A percentile compares a stretch with the other conserved stretches of the same genome.
Conservation (phyloP, 352 stramenopile genomes). For the Phytophthora agathidicida region DNA sequence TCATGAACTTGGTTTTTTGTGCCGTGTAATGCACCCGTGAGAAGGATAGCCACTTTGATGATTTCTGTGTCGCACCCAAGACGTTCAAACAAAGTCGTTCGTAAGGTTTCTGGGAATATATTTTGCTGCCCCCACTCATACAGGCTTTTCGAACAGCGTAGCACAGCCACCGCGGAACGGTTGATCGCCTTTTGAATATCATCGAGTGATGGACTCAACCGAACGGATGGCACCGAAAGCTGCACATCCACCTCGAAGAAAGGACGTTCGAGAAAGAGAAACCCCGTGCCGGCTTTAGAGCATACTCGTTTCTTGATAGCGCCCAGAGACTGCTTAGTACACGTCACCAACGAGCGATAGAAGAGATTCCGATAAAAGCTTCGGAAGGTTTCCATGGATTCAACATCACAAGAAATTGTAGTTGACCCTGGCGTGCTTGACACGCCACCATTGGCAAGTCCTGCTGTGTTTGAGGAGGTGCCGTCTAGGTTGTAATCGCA, state of each 20-base stretch:
- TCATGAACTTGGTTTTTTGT: constrained; percentile 89
- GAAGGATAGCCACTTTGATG: constrained; percentile 87
- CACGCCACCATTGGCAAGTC: neutral
- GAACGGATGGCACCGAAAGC: constrained; percentile 79
- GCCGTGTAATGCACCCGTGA: constrained; percentile 83
- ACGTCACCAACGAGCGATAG: constrained; percentile 82
- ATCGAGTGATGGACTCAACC: constrained; percentile 80
- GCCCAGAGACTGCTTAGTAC: constrained; percentile 79
- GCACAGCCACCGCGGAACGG: constrained; percentile 71
- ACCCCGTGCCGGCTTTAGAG: constrained; percentile 76
- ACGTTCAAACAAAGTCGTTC: constrained; percentile 80
- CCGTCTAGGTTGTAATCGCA: constrained; percentile 73
- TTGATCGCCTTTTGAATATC: constrained; percentile 90
- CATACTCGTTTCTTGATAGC: constrained; percentile 86
- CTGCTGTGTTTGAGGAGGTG: neutral
- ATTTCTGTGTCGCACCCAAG: constrained; percentile 89
- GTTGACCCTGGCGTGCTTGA: neutral
- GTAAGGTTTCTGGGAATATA: constrained; percentile 50
- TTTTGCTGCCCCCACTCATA: constrained; percentile 84
- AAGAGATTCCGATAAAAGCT: constrained; percentile 85
- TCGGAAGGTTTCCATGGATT: constrained; percentile 56
- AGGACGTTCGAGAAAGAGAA: constrained; percentile 82
- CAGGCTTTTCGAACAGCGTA: constrained; percentile 83
- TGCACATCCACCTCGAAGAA: constrained; percentile 92
- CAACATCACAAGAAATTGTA: constrained; percentile 36